Base-by-base conservation (phyloP, 2,329 filamentous ascomycete genomes). In the Colletotrichum salicis region DNA sequence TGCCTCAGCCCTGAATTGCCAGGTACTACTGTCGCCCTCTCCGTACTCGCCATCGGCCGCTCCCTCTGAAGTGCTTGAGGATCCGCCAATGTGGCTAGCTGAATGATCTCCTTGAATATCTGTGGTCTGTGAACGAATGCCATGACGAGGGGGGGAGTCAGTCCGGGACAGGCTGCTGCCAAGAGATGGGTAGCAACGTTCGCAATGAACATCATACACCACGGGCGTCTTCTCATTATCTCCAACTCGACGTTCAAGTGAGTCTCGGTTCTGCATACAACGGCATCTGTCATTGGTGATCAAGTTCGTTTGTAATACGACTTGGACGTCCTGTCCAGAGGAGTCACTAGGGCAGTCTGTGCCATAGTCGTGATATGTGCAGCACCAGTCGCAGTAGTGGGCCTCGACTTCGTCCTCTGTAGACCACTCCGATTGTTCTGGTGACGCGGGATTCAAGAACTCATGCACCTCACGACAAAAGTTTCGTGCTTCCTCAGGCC, bases 221-320 rank as follows among this genome's bases (percentile, higher is more conserved):
- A 45, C 19, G 19, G 41, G 19, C 19, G 0, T 45, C 41, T 0
- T 5, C 41, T 45, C 41, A 0, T 7, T 10, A n/a, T 45, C 15
- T n/a, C 19, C 3, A 45, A n/a, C 19, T 45, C 41, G 41, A 3
- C 19, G 1, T 45, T 15, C 19, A 2, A 6, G 19, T 1, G 5
- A 6, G 5, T 2, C 1, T 8, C 19, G 6, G 15, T 45, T n/a
- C 41, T n/a, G 15, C 41, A 2, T n/a, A n/a, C 41, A 45, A 0
- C 0, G 41, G 7, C 41, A 45, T 15, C n/a, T 1, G 41, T 0
- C 19, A 3, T n/a, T n/a, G 1, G 19, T n/a, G 2, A 0, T 0
- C 41, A n/a, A n/a, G 41, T 45, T 45, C 15, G 41, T n/a, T 0
- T 45, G 41, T 0, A 5, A 45, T n/a, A 15, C 19, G 4, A 45